These are phyloP conservation scores for Russula earlei DNA, from an alignment of 768 basidiomycete genomes.

Conservation along the genomic window DNA sequence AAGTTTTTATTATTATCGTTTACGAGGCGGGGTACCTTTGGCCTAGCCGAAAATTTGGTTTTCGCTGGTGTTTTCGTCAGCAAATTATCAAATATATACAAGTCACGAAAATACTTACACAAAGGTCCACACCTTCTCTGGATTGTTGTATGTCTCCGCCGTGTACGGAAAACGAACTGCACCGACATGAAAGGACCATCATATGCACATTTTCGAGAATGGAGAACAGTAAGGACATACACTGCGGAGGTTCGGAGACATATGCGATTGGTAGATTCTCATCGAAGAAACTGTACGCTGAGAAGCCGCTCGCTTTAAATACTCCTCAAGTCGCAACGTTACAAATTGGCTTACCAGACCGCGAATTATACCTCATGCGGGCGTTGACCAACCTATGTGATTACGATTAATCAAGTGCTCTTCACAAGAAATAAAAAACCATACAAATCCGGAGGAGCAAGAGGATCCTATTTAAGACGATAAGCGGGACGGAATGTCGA, in stretches of 20 bases:
- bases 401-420: neutral
- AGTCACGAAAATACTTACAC: neutral
- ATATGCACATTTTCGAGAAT: neutral
- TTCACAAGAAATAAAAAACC: neutral
- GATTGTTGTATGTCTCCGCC: slow-evolving; percentile 13
- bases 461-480: neutral
- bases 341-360: neutral
- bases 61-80: neutral
- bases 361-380: neutral
- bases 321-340: neutral
- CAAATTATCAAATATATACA: neutral
- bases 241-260: neutral
- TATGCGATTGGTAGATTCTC: neutral
- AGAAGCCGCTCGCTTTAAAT: neutral
- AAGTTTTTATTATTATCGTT: too few species aligned
- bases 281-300: neutral
- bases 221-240: neutral
- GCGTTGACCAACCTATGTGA: neutral
- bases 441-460: neutral
- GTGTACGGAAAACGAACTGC: slow-evolving; percentile 14
- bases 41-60: neutral
- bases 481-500: neutral
- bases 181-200: neutral
- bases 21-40: too few species aligned
- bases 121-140: slow-evolving; percentile 13